Evolutionary conservation across 2,329 filamentous ascomycete genomes (phyloP).

Genomic region (Ophiognomonia clavigignenti-juglandacearum): DNA sequence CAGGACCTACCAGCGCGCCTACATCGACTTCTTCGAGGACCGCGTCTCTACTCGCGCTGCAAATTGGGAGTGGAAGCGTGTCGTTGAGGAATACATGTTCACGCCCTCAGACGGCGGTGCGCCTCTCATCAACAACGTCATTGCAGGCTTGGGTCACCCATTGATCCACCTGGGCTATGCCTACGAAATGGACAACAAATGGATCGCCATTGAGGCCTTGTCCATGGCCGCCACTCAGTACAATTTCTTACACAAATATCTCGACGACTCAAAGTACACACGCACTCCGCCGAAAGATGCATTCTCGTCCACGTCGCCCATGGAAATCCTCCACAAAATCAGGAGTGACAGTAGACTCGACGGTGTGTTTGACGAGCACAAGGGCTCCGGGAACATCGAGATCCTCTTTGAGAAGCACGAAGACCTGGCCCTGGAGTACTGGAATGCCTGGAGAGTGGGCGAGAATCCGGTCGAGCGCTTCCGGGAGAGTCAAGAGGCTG

Average conservation of each 20-base stretch:
- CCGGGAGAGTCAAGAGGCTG: slow-evolving; percentile 61
- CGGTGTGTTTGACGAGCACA: slow-evolving; percentile 50
- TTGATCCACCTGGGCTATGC: slow-evolving; percentile 96
- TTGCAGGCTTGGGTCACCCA: slow-evolving; percentile 78
- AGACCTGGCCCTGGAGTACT: slow-evolving; percentile 73
- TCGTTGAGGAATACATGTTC: slow-evolving; percentile 74
- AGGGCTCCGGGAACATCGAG: slow-evolving; percentile 59
- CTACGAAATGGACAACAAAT: slow-evolving; percentile 79
- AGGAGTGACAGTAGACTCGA: slow-evolving; percentile 66
- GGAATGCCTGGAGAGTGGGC: slow-evolving; percentile 75
- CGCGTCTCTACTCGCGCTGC: slow-evolving; percentile 58
- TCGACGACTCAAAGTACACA: slow-evolving; percentile 71
- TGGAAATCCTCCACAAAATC: slow-evolving; percentile 68
- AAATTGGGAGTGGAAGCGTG: slow-evolving; percentile 78
- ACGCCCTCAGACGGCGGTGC: slow-evolving; percentile 48
- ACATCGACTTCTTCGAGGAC: slow-evolving; percentile 94
- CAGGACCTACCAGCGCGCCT: slow-evolving; percentile 79
- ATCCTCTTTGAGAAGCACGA: slow-evolving; percentile 66
- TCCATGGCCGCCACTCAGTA: slow-evolving; percentile 58
- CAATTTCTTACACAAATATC: slow-evolving; percentile 57
- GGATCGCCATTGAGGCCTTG: slow-evolving; percentile 84
- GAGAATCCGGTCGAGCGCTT: slow-evolving; percentile 70
- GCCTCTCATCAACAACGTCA: slow-evolving; percentile 75
- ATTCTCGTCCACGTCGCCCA: slow-evolving; percentile 55
- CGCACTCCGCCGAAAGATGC: slow-evolving; percentile 44